Base-by-base conservation (phyloP, 495 filamentous ascomycete species). In the Penicillium atrosanguineum region DNA sequence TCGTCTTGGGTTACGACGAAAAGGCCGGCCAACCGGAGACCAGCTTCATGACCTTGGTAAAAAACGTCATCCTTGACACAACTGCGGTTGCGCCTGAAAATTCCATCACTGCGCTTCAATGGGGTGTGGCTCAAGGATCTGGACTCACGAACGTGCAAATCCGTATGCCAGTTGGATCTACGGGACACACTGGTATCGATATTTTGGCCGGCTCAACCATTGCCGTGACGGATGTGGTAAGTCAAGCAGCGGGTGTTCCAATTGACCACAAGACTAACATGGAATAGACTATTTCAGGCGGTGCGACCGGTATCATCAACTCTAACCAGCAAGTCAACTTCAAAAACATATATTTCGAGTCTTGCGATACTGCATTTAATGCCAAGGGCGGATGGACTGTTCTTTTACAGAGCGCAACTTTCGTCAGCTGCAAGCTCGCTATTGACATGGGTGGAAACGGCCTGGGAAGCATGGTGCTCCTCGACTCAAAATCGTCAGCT, bases 131-230 rank as follows among this genome's bases (percentile, higher is more conserved):
- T 4, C 72, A 90, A 55, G 86, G 83, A 1, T 83, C 85, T 11
- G 85, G 83, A 40, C 68, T 90, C 54, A 89, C 88, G 50, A 91
- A 91, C 61, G 69, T 90, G 18, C 72, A 82, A 43, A 87, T 93
- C 60, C 77, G 81, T 46, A 89, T 93, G 87, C 71, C 71, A 0
- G 77, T 69, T 4, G 68, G 66, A 14, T 69, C 78, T 0, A 75
- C 69, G 38, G 79, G 75, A 6, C 84, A 90, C 51, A 79, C 81
- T 37, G 79, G 78, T 8, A 71, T 82, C 20, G 59, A 71, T 44
- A 57, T 74, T 7, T 52, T 64, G 12, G 73, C 71, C 6, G 77
- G 78, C 15, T 75, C 71, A 18, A 74, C 75, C 1, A 77, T 73
- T 29, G 69, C 69, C 2, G 67, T 81, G 6, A 76, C 77, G 15